Evolutionary conservation across 306 rosid genomes (phyloP), one percentile per base, ranked within the genome.

Genomic region (Phaseolus lunatus): DNA sequence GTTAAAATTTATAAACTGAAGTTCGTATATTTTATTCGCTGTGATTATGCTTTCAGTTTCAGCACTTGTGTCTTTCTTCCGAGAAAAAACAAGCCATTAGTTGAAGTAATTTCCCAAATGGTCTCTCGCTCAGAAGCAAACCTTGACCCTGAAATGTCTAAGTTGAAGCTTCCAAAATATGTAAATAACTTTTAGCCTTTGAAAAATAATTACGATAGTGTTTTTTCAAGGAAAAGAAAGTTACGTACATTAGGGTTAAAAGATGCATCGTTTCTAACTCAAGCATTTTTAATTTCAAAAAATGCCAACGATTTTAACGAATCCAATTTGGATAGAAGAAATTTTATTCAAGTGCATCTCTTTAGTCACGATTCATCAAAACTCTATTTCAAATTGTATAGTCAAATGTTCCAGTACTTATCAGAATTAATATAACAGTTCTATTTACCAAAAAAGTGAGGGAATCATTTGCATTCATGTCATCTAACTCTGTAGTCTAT

Each of bases 121-220:
- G n/a, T 47, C 72, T 14, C 12, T 22, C 49, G 9, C 19, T 33
- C 39, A 27, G 20, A 47, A 5, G 12, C 27, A 23, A 68, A 31
- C 35, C 35, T n/a, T 15, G 6, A 67, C 10, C 54, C 33, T 62
- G 12, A 15, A 35, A 22, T 24, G 37, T 66, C 50, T 15, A 7
- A 12, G 1, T 23, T 1, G 63, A 75, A 7, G 71, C 23, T 62
- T 48, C 11, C 80, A 15, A 45, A 47, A 23, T 63, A 61, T 29
- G 19, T 64, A 39, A 9, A 26, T 62, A 64, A 73, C 23, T 73
- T 66, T 54, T n/a, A 41, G 54, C 48, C 54, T 11, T 67, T 33
- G 14, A 53, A 12, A 66, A 27, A 27, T 16, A 52, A 19, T 64
- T 73, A 2, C 9, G 61, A 1, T 41, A 65, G 50, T 18, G 10